phyloP scores from a whole-genome alignment of 441 rosid genomes.

The Pelargonium hybrid region DNA sequence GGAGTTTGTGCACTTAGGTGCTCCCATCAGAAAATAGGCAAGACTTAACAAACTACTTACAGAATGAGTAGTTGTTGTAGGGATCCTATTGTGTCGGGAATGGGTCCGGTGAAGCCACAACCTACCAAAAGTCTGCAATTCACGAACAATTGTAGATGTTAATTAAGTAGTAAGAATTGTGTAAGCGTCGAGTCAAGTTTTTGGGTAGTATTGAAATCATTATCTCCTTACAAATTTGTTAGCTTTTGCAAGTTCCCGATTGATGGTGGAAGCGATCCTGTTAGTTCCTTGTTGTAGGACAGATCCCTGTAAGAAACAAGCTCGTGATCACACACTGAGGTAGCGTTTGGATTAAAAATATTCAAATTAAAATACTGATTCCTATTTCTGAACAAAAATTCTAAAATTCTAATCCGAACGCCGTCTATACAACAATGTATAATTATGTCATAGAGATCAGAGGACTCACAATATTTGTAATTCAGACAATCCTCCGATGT shows the following conservation, averaged over 20 bases:
- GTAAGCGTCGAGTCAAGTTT: neutral
- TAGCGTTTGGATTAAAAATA: no score
- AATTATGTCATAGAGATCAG: neutral
- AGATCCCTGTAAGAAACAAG: constrained; percentile 47
- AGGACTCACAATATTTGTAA: constrained; percentile 48
- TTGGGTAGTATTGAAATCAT: neutral
- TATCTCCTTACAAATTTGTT: constrained; percentile 42
- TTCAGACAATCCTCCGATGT: constrained; percentile 45
- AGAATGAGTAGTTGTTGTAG: constrained; percentile 33
- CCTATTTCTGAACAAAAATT: neutral
- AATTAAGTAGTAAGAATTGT: neutral
- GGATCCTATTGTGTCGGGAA: constrained; percentile 63
- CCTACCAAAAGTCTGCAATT: constrained; percentile 24
- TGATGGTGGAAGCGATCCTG: constrained; percentile 49
- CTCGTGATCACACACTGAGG: neutral
- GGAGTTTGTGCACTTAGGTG: no score
- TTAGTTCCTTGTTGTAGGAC: constrained; percentile 46
- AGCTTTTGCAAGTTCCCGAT: constrained; percentile 60
- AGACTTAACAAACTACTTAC: constrained; percentile 31
- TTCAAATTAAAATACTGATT: neutral
- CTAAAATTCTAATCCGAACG: neutral
- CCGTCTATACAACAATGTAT: no score
- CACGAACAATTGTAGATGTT: neutral
- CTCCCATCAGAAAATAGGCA: no score
- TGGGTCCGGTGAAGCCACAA: constrained; percentile 56